Conservation (phyloP, 2,329 filamentous ascomycete species). For the Pseudopyricularia cyperi region DNA sequence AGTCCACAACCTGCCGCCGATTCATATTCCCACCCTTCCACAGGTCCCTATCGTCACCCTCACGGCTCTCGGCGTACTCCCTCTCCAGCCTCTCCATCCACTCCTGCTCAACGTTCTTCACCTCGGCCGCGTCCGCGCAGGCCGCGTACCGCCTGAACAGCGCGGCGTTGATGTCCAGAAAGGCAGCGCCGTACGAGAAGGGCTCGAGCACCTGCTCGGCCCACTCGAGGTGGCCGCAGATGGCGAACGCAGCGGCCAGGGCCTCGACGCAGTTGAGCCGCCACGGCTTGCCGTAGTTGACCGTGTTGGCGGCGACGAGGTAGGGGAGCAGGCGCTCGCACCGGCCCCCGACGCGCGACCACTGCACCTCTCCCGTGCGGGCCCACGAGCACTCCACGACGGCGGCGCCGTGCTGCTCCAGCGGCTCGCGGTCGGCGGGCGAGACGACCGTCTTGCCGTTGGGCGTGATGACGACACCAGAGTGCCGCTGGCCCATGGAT, state of each 20-base stretch:
- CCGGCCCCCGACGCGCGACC: conserved; percentile 81
- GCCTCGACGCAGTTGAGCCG: conserved; percentile 92
- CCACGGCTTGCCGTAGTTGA: conserved; percentile 96
- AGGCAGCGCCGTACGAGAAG: conserved; percentile 80
- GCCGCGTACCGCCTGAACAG: conserved; percentile 75
- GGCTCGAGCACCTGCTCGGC: conserved; percentile 69
- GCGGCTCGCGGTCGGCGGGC: conserved; percentile 65
- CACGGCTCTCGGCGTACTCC: conserved; percentile 73
- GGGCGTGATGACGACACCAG: conserved; percentile 85
- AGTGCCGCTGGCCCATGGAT: conserved; percentile 80
- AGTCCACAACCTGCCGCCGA: conserved; percentile 14
- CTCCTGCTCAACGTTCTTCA: conserved; percentile 73
- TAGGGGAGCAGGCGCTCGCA: conserved; percentile 87
- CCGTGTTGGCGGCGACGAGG: conserved; percentile 88
- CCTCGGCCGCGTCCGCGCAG: conserved; percentile 64
- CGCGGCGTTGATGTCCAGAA: conserved; percentile 79
- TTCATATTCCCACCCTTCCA: conserved; percentile 93
- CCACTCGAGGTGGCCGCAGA: conserved; percentile 87
- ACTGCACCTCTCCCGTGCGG: conserved; percentile 79
- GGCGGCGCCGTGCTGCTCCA: conserved; percentile 83
- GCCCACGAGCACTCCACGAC: conserved; percentile 98
- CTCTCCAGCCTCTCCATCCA: conserved; percentile 86
- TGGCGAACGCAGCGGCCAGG: conserved; percentile 80
- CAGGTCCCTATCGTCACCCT: conserved; percentile 58
- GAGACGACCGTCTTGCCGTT: conserved; percentile 82